Evolutionary conservation across 257 asterid genomes (phyloP), one percentile per base, ranked within the genome.

Genomic region (Misopates orontium): DNA sequence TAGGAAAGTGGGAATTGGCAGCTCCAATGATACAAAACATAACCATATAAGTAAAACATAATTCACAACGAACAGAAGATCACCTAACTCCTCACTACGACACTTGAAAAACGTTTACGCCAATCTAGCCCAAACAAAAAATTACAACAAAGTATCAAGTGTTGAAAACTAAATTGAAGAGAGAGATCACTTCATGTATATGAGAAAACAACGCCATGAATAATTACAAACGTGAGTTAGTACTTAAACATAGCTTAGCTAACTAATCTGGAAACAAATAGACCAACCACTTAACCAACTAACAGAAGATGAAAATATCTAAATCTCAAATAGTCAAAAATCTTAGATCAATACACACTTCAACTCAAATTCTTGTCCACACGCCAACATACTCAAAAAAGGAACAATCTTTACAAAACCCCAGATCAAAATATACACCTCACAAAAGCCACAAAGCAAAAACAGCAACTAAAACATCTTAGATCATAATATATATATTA

Each of bases 41-140:
- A n/a, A n/a, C n/a, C n/a, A n/a, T n/a, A n/a, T 48, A 16, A 72
- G 65, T 19, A 13, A 56, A 60, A 50, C 31, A 31, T 28, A n/a
- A 4, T 21, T 23, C 18, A 55, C 17, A 51, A 21, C 13, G 13
- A 8, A 11, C 18, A 45, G n/a, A 3, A 12, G n/a, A 11, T 12
- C n/a, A 1, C 51, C 1, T 12, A 45, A 12, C 17, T 12, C 17
- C 15, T 1, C 18, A 17, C 18, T 17, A 12, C 23, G 10, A 21
- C 23, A 51, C 8, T 17, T 51, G 7, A 4, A 19, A 19, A 28
- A 44, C 31, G 40, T 14, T 32, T 31, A 12, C 16, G 52, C 51
- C 24, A 58, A 56, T 45, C 52, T 19, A 44, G 18, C 16, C 20
- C 56, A 0, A 58, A 11, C 22, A 70, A 31, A 64, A 10, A 22